Conservation (phyloP, 192 early-diverging fungal genomes). For the Coemansia sp. region DNA sequence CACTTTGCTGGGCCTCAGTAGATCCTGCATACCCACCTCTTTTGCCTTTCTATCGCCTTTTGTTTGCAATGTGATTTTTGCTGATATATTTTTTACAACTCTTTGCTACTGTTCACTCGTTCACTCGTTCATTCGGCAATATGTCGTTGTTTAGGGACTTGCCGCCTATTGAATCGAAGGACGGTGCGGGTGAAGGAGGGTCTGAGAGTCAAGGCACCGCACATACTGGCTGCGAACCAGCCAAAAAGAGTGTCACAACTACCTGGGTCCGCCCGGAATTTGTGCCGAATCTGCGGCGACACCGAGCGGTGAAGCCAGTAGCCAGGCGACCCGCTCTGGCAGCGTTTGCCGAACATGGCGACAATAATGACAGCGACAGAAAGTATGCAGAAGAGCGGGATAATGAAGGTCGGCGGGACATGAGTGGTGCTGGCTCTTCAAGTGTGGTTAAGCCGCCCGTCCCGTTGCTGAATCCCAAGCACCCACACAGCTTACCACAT, state of each 20-base stretch:
- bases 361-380: neutral
- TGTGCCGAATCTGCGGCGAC: slow-evolving; percentile 37
- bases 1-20: slow-evolving; percentile 60
- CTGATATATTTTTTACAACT: neutral
- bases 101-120: neutral
- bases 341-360: neutral
- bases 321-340: neutral
- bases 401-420: neutral
- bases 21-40: neutral
- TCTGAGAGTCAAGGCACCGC: neutral
- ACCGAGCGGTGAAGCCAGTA: neutral
- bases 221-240: neutral
- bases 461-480: slow-evolving; percentile 19
- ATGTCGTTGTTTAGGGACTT: slow-evolving; percentile 51
- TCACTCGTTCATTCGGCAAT: neutral
- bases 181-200: neutral
- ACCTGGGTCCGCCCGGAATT: slow-evolving; percentile 30
- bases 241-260: neutral
- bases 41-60: neutral
- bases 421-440: neutral
- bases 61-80: neutral
- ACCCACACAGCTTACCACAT: slow-evolving; percentile 32
- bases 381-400: neutral
- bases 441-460: neutral
- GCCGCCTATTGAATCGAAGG: slow-evolving; percentile 29